A percentile compares a stretch with the other conserved stretches of the same genome.
These are phyloP conservation scores for Scheffersomyces lignicola DNA, from an alignment of 1,139 yeast species.

Conservation along the genomic window DNA sequence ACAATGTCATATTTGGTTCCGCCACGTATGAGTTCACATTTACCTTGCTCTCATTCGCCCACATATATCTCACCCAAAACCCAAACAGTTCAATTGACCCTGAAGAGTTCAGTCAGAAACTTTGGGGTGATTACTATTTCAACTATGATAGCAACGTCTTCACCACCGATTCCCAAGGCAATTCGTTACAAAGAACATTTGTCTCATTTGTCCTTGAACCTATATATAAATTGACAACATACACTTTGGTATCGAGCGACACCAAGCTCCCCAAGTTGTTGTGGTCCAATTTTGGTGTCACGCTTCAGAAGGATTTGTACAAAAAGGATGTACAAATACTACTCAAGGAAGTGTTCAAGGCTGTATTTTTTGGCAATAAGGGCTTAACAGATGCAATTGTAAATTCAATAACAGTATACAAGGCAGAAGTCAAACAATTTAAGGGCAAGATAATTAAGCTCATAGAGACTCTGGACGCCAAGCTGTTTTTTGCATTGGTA, in stretches of 20 bases:
- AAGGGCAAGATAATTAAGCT: slow-evolving; percentile 65
- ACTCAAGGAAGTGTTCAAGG: slow-evolving; percentile 52
- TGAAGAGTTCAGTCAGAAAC: slow-evolving; percentile 46
- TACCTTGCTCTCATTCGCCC: slow-evolving; percentile 64
- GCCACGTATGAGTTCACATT: slow-evolving; percentile 62
- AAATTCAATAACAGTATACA: background rate
- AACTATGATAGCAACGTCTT: slow-evolving; percentile 47
- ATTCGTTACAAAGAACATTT: slow-evolving; percentile 52
- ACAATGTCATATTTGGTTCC: slow-evolving; percentile 77
- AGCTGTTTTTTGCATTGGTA: slow-evolving; percentile 53
- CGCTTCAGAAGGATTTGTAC: slow-evolving; percentile 36
- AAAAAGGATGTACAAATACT: slow-evolving; percentile 59
- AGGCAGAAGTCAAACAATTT: slow-evolving; percentile 4
- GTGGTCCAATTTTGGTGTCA: slow-evolving; percentile 46
- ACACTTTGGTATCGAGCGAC: slow-evolving; percentile 53
- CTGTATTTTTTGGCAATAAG: slow-evolving; percentile 53
- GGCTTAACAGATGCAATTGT: slow-evolving; percentile 33
- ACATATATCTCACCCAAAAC: slow-evolving; percentile 41
- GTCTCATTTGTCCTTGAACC: slow-evolving; percentile 74
- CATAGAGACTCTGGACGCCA: slow-evolving; percentile 52
- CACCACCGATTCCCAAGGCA: slow-evolving; percentile 30
- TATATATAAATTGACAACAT: slow-evolving; percentile 70
- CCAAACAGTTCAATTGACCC: slow-evolving; percentile 31
- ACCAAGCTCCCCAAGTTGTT: slow-evolving; percentile 40
- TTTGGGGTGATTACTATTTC: slow-evolving; percentile 81